Evolutionary conservation across 345 rosid species (phyloP).

Genomic region (Melastoma malabathricum): DNA sequence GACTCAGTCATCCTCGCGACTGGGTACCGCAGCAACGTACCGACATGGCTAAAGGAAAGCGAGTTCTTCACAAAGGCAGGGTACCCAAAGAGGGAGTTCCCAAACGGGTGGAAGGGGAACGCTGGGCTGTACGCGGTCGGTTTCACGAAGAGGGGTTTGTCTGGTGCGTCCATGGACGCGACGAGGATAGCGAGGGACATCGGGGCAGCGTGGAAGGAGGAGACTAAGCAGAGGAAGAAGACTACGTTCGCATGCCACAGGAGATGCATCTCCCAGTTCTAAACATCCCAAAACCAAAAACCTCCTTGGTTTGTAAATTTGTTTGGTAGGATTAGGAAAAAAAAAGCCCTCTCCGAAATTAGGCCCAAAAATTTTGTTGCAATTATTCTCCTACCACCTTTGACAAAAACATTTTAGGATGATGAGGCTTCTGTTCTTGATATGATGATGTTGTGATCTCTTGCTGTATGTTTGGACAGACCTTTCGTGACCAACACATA

Average conservation of each 20-base stretch:
- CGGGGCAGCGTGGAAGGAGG: conserved; percentile 63
- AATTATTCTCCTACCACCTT: not conserved
- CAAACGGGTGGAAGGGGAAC: conserved; percentile 83
- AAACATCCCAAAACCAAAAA: not conserved
- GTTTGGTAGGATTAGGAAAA: not conserved
- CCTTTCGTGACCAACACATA: too few species aligned
- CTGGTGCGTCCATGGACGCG: conserved; percentile 79
- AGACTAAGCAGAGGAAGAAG: conserved; percentile 52
- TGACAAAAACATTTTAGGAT: not conserved
- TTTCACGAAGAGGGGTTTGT: conserved; percentile 78
- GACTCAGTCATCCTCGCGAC: conserved; percentile 65
- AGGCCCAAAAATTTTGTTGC: not conserved
- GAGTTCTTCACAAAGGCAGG: conserved; percentile 73
- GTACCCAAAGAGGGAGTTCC: conserved; percentile 45
- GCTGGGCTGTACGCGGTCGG: conserved; percentile 83
- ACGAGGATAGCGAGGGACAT: conserved; percentile 60
- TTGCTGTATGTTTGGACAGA: too few species aligned
- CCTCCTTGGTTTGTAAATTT: not conserved
- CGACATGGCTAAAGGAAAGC: conserved; percentile 61
- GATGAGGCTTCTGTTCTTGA: conserved; percentile 6
- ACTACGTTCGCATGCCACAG: conserved; percentile 34
- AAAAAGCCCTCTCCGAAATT: conserved; percentile 9
- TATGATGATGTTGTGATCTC: not conserved
- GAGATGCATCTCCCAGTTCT: conserved; percentile 64
- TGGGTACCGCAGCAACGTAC: conserved; percentile 54